A percentile compares a stretch with the other conserved stretches of the same genome.
Conservation (phyloP, 768 basidiomycete species). For the Lactarius vividus region DNA sequence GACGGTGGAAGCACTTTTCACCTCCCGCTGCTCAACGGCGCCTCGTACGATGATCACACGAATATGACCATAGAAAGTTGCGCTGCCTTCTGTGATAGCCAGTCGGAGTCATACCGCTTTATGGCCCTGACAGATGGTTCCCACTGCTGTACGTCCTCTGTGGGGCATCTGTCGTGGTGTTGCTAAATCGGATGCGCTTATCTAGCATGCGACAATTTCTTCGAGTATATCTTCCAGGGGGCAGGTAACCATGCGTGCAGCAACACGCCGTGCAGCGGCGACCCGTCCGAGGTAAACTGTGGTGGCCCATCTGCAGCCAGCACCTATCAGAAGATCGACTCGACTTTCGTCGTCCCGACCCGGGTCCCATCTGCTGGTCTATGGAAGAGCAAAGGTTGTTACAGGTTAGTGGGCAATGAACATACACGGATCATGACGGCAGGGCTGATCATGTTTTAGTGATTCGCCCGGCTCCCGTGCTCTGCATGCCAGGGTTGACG, state of each 20-base stretch:
- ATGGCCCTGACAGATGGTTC: conserved; percentile 68
- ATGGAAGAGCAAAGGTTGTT: conserved; percentile 71
- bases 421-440: background rate
- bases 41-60: conserved; percentile 43
- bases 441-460: conserved; percentile 23
- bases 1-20: background rate
- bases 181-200: too few species aligned
- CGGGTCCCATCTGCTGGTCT: conserved; percentile 55
- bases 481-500: conserved; percentile 32
- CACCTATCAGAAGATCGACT: conserved; percentile 53
- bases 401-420: conserved; percentile 53
- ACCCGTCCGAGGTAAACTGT: conserved; percentile 58
- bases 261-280: conserved; percentile 53
- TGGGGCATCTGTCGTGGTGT: background rate
- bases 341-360: conserved; percentile 48
- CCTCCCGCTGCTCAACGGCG: conserved; percentile 44
- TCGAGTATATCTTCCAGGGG: conserved; percentile 48
- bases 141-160: conserved; percentile 50
- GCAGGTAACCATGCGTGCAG: conserved; percentile 47
- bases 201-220: conserved; percentile 6
- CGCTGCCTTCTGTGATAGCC: conserved; percentile 42
- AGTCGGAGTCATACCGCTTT: conserved; percentile 45
- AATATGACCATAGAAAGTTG: conserved; percentile 61
- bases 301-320: conserved; percentile 42
- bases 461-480: conserved; percentile 38